These are phyloP conservation scores for Heracleum sosnowskyi DNA, from an alignment of 129 eudicot species.

Conservation along the genomic window DNA sequence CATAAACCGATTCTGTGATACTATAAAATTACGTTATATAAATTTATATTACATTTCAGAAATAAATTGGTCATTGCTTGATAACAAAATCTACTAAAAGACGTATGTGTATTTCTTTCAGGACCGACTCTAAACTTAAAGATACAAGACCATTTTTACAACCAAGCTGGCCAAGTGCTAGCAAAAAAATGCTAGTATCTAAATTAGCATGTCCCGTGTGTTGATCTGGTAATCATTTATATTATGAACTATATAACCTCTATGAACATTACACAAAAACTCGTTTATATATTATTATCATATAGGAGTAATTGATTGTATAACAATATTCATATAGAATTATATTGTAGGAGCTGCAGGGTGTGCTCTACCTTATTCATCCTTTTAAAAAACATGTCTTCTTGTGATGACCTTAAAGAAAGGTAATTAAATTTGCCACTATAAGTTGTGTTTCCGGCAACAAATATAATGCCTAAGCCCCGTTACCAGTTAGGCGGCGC, in stretches of 20 bases:
- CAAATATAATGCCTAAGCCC: slow-evolving; percentile 18
- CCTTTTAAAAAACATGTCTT: neutral
- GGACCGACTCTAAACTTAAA: too few species aligned
- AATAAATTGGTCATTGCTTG: too few species aligned
- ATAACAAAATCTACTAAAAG: too few species aligned
- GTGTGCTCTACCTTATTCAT: neutral
- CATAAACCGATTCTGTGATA: too few species aligned
- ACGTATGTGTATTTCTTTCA: too few species aligned
- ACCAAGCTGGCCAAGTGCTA: too few species aligned
- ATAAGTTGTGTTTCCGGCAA: neutral
- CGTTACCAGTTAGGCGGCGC: slow-evolving; percentile 79
- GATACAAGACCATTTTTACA: too few species aligned
- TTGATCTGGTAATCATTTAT: too few species aligned
- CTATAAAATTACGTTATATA: too few species aligned
- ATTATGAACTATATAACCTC: neutral
- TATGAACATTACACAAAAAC: neutral
- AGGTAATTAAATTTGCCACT: neutral
- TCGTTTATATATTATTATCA: neutral
- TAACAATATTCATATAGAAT: neutral
- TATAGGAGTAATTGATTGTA: neutral
- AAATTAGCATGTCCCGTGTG: too few species aligned
- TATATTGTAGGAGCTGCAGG: neutral
- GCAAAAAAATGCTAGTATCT: too few species aligned
- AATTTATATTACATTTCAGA: too few species aligned
- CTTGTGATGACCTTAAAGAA: neutral